Evolutionary conservation across 2,329 filamentous ascomycete species (phyloP).

Genomic region (Achaetomium macrosporum): DNA sequence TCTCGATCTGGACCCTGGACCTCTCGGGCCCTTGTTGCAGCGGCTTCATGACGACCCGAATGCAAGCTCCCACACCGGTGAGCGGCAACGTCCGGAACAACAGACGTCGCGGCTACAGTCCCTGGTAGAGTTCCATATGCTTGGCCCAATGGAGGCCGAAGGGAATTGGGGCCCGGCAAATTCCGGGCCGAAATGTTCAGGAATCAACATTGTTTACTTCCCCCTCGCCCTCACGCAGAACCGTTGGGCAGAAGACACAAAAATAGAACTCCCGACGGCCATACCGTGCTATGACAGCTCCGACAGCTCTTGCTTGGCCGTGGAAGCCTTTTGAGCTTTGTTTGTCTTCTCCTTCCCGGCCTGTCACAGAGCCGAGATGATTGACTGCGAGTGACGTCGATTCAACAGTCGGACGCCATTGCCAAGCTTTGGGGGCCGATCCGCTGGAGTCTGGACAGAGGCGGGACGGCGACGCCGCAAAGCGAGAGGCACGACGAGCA

Average conservation of each 20-base stretch:
- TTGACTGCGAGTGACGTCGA: neutral
- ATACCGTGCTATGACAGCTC: neutral
- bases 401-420: neutral
- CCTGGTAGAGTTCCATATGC: too few species aligned
- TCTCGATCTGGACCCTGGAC: neutral
- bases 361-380: neutral
- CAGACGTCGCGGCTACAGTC: neutral
- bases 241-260: too few species aligned
- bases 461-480: too few species aligned
- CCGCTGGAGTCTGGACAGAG: too few species aligned
- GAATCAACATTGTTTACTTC: too few species aligned
- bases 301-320: too few species aligned
- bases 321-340: neutral
- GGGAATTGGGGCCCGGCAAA: too few species aligned
- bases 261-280: neutral
- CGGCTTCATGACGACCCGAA: slow-evolving; percentile 8
- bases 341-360: neutral
- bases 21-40: slow-evolving; percentile 7
- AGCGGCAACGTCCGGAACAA: neutral
- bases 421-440: neutral
- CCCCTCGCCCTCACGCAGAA: too few species aligned
- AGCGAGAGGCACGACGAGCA: too few species aligned
- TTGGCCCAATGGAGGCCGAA: too few species aligned
- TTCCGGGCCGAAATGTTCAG: too few species aligned
- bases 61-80: neutral